phyloP scores from a whole-genome alignment of 495 filamentous ascomycete genomes.

The Aspergillus sclerotiicarbonarius region DNA sequence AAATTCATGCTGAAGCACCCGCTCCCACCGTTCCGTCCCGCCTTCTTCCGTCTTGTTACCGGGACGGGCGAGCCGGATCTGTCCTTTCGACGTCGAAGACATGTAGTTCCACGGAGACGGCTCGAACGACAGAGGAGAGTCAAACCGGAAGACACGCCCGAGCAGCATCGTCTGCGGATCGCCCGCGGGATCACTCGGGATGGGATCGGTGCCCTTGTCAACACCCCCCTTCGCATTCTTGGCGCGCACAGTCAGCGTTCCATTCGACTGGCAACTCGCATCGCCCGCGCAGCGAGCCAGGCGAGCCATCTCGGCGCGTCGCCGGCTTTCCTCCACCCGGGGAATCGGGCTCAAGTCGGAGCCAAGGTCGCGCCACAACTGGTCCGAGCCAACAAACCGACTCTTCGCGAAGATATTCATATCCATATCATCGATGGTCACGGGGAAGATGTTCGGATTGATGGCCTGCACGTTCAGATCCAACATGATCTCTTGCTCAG shows the following conservation, averaged over 20 bases:
- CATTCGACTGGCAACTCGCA: slow-evolving; percentile 21
- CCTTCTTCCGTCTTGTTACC: slow-evolving; percentile 87
- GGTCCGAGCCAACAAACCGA: slow-evolving; percentile 74
- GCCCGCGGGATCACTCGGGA: slow-evolving; percentile 57
- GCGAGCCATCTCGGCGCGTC: slow-evolving; percentile 33
- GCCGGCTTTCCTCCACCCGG: slow-evolving; percentile 36
- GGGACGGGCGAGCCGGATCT: slow-evolving; percentile 74
- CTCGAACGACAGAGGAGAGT: slow-evolving; percentile 83
- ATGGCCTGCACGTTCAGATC: slow-evolving; percentile 83
- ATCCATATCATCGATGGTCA: slow-evolving; percentile 80
- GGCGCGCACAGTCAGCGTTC: slow-evolving; percentile 7
- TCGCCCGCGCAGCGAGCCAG: slow-evolving; percentile 29
- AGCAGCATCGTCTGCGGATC: slow-evolving; percentile 83
- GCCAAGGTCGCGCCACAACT: slow-evolving; percentile 65
- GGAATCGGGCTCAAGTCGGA: slow-evolving; percentile 29
- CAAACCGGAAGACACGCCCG: slow-evolving; percentile 81
- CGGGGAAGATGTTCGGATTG: slow-evolving; percentile 87
- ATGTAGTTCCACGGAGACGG: slow-evolving; percentile 75
- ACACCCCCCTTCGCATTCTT: slow-evolving; percentile 37
- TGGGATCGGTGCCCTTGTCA: slow-evolving; percentile 72
- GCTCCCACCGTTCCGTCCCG: slow-evolving; percentile 88
- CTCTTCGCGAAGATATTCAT: slow-evolving; percentile 93
- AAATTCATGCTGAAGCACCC: slow-evolving; percentile 85
- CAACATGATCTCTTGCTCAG: slow-evolving; percentile 93
- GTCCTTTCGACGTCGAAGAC: slow-evolving; percentile 67